Base-by-base conservation (phyloP, 228 moss, liverwort and hornwort genomes). In the Sphagnum magellanicum region DNA sequence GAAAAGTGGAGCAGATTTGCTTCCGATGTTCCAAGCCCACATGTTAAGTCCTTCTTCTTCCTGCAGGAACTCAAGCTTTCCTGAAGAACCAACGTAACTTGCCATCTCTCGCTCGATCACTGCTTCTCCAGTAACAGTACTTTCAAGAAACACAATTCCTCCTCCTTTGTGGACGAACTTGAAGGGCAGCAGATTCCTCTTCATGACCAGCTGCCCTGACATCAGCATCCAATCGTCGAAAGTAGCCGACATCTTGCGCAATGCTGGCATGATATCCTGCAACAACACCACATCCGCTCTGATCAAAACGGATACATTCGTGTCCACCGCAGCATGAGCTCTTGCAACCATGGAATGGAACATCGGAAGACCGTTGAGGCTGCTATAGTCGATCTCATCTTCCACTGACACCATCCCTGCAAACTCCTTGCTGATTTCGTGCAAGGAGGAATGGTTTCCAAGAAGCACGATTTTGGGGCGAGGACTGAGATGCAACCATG, bases 241-340 rank as follows among this genome's bases (percentile, higher is more conserved):
- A 11, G 78, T 75, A 16, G 69, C 78, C 7, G 88, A 74, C 68
- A 82, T 47, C 66, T 82, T 88, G 63, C 82, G 88, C 69, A 88
- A 59, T 58, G 82, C 85, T n/a, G 84, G 78, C 88, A 88, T 81
- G 74, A 84, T 80, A 70, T 82, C 84, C 75, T 88, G 84, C 64
- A 88, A 68, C 76, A 88, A 66, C 57, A 85, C 67, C 67, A 78
- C 76, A 48, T 78, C 76, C 16, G 84, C 79, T 48, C 78, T 76
- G 13, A 88, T 76, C 5, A 88, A 63, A 46, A 73, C 84, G 49
- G 88, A 76, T 64, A 88, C 73, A 6, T 76, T 84, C 50, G 84
- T 80, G 52, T 69, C 70, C 49, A 61, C 86, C 15, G 84, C 75
- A 51, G 17, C 17, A 60, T 84, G 75, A 53, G 82, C 82, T 48